phyloP scores from a whole-genome alignment of 768 basidiomycete species.

The Exsudoporus frostii region DNA sequence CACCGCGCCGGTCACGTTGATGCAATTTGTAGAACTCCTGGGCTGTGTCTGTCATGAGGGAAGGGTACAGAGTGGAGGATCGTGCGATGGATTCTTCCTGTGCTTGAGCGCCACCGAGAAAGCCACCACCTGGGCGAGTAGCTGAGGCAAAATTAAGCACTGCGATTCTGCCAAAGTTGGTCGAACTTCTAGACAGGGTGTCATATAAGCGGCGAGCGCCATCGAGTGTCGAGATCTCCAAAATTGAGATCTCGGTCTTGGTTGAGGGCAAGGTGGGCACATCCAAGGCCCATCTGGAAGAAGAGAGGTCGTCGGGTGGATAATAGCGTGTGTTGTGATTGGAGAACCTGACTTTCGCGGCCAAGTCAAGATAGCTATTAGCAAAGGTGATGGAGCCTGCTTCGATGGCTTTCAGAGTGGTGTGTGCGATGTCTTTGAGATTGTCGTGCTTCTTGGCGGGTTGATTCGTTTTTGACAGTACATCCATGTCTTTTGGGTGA shows the following conservation, averaged over 20 bases:
- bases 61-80: conserved; percentile 65
- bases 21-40: conserved; percentile 64
- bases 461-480: neutral
- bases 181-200: conserved; percentile 9
- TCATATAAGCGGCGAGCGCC: conserved; percentile 47
- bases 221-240: conserved; percentile 63
- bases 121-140: conserved; percentile 73
- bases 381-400: conserved; percentile 39
- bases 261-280: conserved; percentile 8
- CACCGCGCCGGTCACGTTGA: conserved; percentile 42
- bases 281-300: conserved; percentile 44
- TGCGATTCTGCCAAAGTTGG: conserved; percentile 41
- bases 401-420: conserved; percentile 48
- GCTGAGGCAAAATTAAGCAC: conserved; percentile 78
- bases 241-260: conserved; percentile 41
- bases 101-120: conserved; percentile 66
- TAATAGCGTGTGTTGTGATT: conserved; percentile 51
- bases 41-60: conserved; percentile 53
- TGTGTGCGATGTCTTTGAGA: conserved; percentile 45
- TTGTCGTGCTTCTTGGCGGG: conserved; percentile 6
- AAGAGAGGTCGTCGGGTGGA: conserved; percentile 41
- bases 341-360: conserved; percentile 32
- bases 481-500: conserved; percentile 3
- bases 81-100: conserved; percentile 82
- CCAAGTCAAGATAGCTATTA: conserved; percentile 33